Conservation (phyloP, 1,284 basidiomycete genomes). For the Pterulicium gracile region DNA sequence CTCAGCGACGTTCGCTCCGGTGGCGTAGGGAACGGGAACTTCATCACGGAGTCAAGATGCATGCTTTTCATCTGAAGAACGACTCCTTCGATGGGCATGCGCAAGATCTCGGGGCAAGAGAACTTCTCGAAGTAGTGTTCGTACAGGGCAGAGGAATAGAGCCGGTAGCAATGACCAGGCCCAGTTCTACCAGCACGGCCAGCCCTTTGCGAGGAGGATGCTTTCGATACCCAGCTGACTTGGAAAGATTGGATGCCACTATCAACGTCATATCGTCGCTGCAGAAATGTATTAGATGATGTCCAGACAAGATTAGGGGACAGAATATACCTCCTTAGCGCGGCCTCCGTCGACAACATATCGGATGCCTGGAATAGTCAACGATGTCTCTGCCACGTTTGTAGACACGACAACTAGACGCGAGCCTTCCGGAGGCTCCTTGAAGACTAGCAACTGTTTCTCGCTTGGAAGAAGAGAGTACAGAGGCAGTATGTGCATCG, state of each 20-base stretch:
- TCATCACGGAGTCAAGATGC: constrained; percentile 94
- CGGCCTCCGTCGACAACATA: constrained; percentile 96
- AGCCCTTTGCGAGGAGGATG: constrained; percentile 89
- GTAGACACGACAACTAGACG: constrained; percentile 95
- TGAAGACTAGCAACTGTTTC: constrained; percentile 93
- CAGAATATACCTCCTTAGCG: constrained; percentile 75
- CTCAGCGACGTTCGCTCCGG: constrained; percentile 75
- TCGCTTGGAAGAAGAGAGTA: constrained; percentile 97
- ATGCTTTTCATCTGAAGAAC: constrained; percentile 99
- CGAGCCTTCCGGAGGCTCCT: constrained; percentile 75
- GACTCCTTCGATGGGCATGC: constrained; percentile 95
- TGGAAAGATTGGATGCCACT: constrained; percentile 95
- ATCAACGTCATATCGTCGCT: constrained; percentile 94
- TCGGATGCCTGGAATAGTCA: constrained; percentile 96
- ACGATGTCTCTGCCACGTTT: constrained; percentile 96
- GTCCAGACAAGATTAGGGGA: constrained; percentile 10
- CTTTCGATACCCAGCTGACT: constrained; percentile 93
- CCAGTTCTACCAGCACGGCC: constrained; percentile 96
- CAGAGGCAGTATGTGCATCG: constrained; percentile 83
- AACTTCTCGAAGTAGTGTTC: constrained; percentile 90
- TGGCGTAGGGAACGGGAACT: constrained; percentile 98
- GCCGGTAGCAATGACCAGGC: constrained; percentile 86
- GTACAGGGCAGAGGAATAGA: constrained; percentile 84
- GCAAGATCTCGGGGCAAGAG: constrained; percentile 85
- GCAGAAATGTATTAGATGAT: constrained; percentile 26